phyloP scores from a whole-genome alignment of 1,139 yeast species.

The Hansenula lynferdii region DNA sequence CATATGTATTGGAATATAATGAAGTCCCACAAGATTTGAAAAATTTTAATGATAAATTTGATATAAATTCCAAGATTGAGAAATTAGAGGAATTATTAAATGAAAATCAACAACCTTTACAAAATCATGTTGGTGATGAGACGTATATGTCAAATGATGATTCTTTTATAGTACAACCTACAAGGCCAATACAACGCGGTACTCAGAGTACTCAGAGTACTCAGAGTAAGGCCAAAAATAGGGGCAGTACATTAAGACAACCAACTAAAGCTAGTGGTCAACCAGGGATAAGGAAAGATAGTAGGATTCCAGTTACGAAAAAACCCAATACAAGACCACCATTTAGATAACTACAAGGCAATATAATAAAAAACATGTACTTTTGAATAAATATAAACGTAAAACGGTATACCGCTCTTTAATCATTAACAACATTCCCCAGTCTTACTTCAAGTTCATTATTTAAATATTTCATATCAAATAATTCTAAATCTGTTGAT shows the following conservation, averaged over 20 bases:
- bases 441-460: background rate
- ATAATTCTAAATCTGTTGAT: background rate
- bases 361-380: too few species aligned
- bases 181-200: background rate
- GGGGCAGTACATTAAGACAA: background rate
- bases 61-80: slow-evolving; percentile 14
- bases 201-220: background rate
- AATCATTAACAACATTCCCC: background rate
- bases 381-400: background rate
- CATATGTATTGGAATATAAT: slow-evolving; percentile 63
- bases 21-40: slow-evolving; percentile 34
- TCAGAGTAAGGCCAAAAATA: background rate
- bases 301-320: background rate
- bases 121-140: slow-evolving; percentile 8
- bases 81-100: slow-evolving; percentile 14
- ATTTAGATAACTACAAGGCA: background rate
- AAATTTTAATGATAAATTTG: slow-evolving; percentile 14
- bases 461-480: background rate
- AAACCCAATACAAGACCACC: background rate
- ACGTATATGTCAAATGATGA: slow-evolving; percentile 22
- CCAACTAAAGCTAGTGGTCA: background rate
- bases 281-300: background rate
- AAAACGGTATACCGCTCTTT: too few species aligned
- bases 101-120: background rate
- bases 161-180: slow-evolving; percentile 20